phyloP scores from a whole-genome alignment of 2,329 filamentous ascomycete genomes.

The Phyllosticta citriasiana region DNA sequence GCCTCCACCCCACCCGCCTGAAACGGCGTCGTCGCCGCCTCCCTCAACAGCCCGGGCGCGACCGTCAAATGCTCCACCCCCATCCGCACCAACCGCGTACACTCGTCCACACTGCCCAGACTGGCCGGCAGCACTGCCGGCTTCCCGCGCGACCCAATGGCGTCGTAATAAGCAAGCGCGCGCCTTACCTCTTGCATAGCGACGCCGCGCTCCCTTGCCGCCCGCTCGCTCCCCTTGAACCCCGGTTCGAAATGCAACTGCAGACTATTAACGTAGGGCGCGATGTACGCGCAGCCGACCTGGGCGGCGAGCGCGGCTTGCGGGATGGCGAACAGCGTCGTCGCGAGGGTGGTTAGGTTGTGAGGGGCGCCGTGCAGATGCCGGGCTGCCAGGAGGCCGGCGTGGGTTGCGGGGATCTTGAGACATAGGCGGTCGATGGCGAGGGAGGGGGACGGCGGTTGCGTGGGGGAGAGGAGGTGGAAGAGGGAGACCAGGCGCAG shows the following conservation, averaged over 20 bases:
- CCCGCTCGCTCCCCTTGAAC: background rate
- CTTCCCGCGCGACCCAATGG: slow-evolving; percentile 29
- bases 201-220: slow-evolving; percentile 4
- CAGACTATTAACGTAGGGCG: slow-evolving; percentile 55
- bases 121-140: slow-evolving; percentile 45
- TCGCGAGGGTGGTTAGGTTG: slow-evolving; percentile 51
- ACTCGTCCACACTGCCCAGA: slow-evolving; percentile 47
- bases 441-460: slow-evolving; percentile 15
- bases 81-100: slow-evolving; percentile 48
- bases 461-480: slow-evolving; percentile 30
- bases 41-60: slow-evolving; percentile 41
- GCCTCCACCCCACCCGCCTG: background rate
- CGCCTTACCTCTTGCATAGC: slow-evolving; percentile 18
- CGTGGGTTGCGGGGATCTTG: slow-evolving; percentile 55
- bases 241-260: slow-evolving; percentile 41
- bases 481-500: slow-evolving; percentile 40
- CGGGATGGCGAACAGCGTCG: slow-evolving; percentile 52
- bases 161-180: slow-evolving; percentile 9
- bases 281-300: slow-evolving; percentile 51
- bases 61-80: slow-evolving; percentile 52
- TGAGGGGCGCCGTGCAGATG: slow-evolving; percentile 37
- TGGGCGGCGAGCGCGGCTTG: slow-evolving; percentile 51
- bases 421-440: slow-evolving; percentile 43
- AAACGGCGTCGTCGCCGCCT: slow-evolving; percentile 15
- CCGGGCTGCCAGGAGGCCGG: slow-evolving; percentile 51